phyloP scores from a whole-genome alignment of 495 filamentous ascomycete genomes.

The Annulohypoxylon moriforme region DNA sequence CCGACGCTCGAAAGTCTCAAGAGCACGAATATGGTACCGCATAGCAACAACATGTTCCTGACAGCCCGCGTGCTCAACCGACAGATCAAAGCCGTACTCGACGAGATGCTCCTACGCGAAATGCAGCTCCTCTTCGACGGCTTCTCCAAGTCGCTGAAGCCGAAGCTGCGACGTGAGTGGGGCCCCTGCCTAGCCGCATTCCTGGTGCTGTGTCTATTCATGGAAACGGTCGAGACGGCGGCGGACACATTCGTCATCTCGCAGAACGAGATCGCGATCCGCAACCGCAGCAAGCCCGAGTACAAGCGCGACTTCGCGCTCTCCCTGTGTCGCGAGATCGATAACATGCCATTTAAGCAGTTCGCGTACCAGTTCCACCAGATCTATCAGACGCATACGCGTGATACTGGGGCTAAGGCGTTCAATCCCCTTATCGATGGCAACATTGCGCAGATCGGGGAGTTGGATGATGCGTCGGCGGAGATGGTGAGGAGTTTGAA shows the following conservation, averaged over 20 bases:
- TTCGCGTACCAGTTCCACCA: conserved; percentile 66
- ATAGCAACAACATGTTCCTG: conserved; percentile 50
- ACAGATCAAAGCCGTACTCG: conserved; percentile 63
- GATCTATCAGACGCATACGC: conserved; percentile 61
- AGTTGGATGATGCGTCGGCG: conserved; percentile 53
- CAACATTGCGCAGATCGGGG: conserved; percentile 45
- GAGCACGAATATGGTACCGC: conserved; percentile 49
- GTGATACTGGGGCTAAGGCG: conserved; percentile 54
- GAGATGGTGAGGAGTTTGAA: conserved; percentile 58
- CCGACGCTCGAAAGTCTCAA: conserved; percentile 52
- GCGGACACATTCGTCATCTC: conserved; percentile 62
- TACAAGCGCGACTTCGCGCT: conserved; percentile 56
- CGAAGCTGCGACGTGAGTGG: conserved; percentile 61
- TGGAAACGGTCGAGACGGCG: conserved; percentile 62
- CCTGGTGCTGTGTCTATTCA: conserved; percentile 62
- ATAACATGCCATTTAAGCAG: conserved; percentile 64
- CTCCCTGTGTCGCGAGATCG: conserved; percentile 56
- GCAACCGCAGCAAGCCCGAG: conserved; percentile 42
- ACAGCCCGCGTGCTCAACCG: conserved; percentile 64
- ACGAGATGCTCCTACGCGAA: conserved; percentile 60
- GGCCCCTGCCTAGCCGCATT: conserved; percentile 64
- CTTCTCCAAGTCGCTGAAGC: conserved; percentile 61
- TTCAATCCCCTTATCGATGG: conserved; percentile 61
- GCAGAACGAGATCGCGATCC: conserved; percentile 59
- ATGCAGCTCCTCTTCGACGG: conserved; percentile 58